Percentiles rank a stretch among this genome's conserved stretches.
These are phyloP conservation scores for Dendrobium nobile DNA, from an alignment of 106 monocot genomes.

Conservation along the genomic window DNA sequence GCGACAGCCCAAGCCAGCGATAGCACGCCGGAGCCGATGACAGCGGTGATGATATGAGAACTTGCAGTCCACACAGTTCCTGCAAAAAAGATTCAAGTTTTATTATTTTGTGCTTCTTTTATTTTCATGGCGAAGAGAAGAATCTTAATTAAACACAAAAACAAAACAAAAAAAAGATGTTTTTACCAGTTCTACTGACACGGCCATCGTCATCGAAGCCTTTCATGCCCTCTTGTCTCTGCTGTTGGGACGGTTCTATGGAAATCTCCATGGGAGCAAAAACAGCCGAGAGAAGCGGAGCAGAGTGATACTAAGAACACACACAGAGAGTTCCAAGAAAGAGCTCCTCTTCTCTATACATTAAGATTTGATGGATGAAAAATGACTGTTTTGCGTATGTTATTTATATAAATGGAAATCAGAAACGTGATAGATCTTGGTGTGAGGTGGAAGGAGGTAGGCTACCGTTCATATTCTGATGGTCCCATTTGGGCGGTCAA, in stretches of 20 bases:
- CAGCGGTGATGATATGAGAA: slow-evolving; percentile 69
- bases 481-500: not conserved
- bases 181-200: slow-evolving; percentile 47
- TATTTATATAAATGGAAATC: not conserved
- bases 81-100: slow-evolving; percentile 10
- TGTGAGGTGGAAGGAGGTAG: not conserved
- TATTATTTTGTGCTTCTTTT: not conserved
- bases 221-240: slow-evolving; percentile 10
- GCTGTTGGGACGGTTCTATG: not conserved
- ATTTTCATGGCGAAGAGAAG: not conserved
- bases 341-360: too few relatives aligned
- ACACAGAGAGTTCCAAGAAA: not conserved
- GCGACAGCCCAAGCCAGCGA: slow-evolving; percentile 68
- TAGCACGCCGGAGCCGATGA: slow-evolving; percentile 58
- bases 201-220: slow-evolving; percentile 65
- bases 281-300: not conserved
- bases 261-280: slow-evolving; percentile 6
- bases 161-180: not conserved
- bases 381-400: not conserved
- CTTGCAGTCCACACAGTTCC: slow-evolving; percentile 77
- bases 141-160: too few relatives aligned
- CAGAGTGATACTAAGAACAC: not conserved
- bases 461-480: not conserved
- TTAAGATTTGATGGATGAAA: too few relatives aligned
- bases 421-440: not conserved